These are phyloP conservation scores for Fomitopsis betulina DNA, from an alignment of 1,284 basidiomycete species.

Conservation along the genomic window DNA sequence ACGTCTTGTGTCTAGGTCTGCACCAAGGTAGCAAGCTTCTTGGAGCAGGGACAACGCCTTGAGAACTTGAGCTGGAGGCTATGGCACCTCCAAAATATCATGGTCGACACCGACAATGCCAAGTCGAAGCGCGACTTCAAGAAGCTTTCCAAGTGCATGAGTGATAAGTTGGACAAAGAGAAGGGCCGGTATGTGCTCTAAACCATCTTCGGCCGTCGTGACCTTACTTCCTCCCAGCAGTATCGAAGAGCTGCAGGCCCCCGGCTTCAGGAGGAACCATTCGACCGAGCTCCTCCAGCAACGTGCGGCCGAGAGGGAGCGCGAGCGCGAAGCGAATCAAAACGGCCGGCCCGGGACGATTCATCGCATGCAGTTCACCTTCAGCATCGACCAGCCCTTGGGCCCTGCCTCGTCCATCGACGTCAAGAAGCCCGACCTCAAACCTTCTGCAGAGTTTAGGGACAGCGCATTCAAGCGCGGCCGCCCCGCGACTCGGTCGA, in stretches of 20 bases:
- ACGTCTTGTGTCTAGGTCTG: slow-evolving; percentile 51
- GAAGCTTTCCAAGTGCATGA: slow-evolving; percentile 78
- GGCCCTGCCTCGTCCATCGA: slow-evolving; percentile 39
- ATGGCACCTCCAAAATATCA: slow-evolving; percentile 84
- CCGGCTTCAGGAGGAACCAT: slow-evolving; percentile 68
- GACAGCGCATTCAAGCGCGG: slow-evolving; percentile 39
- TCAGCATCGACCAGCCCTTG: slow-evolving; percentile 70
- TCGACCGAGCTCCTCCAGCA: slow-evolving; percentile 73
- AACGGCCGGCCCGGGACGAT: slow-evolving; percentile 62
- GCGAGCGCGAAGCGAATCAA: slow-evolving; percentile 65
- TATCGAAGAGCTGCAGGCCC: slow-evolving; percentile 76
- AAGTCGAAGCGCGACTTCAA: slow-evolving; percentile 83
- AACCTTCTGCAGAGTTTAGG: slow-evolving; percentile 63
- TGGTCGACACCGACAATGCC: slow-evolving; percentile 83
- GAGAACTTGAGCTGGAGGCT: slow-evolving; percentile 85
- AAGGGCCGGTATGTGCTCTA: slow-evolving; percentile 61
- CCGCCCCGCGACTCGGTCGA: slow-evolving; percentile 32
- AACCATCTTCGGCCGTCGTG: slow-evolving; percentile 2
- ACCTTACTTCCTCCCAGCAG: slow-evolving; percentile 38
- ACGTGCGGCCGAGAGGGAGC: slow-evolving; percentile 75
- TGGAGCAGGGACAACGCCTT: slow-evolving; percentile 81
- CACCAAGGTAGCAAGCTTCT: slow-evolving; percentile 80
- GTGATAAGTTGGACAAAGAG: slow-evolving; percentile 84
- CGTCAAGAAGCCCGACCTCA: slow-evolving; percentile 61
- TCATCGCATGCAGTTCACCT: slow-evolving; percentile 83